Percentiles rank a stretch among this genome's conserved stretches.
phyloP scores from a whole-genome alignment of 495 filamentous ascomycete species.

The Staphylotrichum longicolle region DNA sequence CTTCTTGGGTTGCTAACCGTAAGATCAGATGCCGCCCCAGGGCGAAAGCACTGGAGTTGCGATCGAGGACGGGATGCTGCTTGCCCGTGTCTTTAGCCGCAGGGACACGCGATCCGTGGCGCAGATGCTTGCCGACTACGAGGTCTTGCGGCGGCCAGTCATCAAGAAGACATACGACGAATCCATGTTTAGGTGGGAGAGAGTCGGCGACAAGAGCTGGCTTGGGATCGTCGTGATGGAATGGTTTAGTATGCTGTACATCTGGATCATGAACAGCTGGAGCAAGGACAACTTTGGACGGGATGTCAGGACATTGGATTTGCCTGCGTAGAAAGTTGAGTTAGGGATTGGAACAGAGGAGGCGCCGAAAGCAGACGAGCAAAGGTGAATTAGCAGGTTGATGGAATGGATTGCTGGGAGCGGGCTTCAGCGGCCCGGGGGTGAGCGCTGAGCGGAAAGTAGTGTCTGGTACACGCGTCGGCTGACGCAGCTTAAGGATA shows the following conservation, averaged over 20 bases:
- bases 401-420: too few relatives aligned
- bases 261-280: slow-evolving; percentile 32
- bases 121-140: slow-evolving; percentile 53
- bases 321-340: slow-evolving; percentile 1
- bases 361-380: too few relatives aligned
- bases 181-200: slow-evolving; percentile 44
- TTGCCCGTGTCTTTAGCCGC: slow-evolving; percentile 49
- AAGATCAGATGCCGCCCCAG: slow-evolving; percentile 55
- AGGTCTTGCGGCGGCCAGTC: slow-evolving; percentile 46
- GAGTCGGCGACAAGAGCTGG: slow-evolving; percentile 42
- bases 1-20: background rate
- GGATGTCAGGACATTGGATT: slow-evolving; percentile 15
- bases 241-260: slow-evolving; percentile 36
- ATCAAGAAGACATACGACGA: slow-evolving; percentile 56
- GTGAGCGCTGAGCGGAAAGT: too few relatives aligned
- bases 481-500: too few relatives aligned
- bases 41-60: slow-evolving; percentile 61
- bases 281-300: slow-evolving; percentile 19
- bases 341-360: too few relatives aligned
- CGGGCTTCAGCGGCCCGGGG: too few relatives aligned
- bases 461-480: too few relatives aligned
- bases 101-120: slow-evolving; percentile 32
- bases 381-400: too few relatives aligned
- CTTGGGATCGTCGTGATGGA: slow-evolving; percentile 38
- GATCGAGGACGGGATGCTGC: slow-evolving; percentile 59